Conservation (phyloP, 305 asterid species). For the Fraxinus velutina region DNA sequence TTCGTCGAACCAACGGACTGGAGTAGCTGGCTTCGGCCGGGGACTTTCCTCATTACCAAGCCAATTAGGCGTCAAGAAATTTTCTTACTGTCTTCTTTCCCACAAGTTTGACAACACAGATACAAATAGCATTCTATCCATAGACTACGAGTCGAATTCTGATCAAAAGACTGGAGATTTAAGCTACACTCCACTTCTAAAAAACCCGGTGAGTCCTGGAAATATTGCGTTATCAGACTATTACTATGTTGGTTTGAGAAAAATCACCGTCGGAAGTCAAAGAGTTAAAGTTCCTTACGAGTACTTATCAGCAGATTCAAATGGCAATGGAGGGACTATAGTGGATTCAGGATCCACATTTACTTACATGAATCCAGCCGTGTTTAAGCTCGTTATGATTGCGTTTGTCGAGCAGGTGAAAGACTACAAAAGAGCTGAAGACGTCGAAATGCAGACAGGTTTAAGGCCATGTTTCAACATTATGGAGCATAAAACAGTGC, state of each 20-base stretch:
- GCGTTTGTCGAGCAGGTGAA: constrained; percentile 51
- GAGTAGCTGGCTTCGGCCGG: constrained; percentile 79
- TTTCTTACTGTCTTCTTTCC: constrained; percentile 71
- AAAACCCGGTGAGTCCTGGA: constrained; percentile 35
- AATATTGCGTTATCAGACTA: constrained; percentile 39
- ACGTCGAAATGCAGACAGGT: constrained; percentile 52
- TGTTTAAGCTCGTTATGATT: constrained; percentile 33
- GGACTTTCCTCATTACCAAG: constrained; percentile 60
- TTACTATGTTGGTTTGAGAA: constrained; percentile 57
- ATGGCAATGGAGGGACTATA: constrained; percentile 75
- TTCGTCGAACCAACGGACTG: constrained; percentile 69
- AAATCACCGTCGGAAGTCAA: constrained; percentile 56
- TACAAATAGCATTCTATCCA: constrained; percentile 38
- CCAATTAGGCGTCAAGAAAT: constrained; percentile 60
- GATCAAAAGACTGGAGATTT: constrained; percentile 31
- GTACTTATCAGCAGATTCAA: constrained; percentile 38
- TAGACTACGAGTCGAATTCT: constrained; percentile 49
- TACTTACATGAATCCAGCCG: constrained; percentile 45
- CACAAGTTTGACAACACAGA: constrained; percentile 57
- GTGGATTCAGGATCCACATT: constrained; percentile 86
- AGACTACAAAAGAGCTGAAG: constrained; percentile 38
- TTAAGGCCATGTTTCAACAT: constrained; percentile 68
- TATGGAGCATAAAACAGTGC: constrained; percentile 32
- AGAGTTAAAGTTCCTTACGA: constrained; percentile 46
- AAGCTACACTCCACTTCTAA: constrained; percentile 50